phyloP scores from a whole-genome alignment of 2,329 filamentous ascomycete species.

The Colletotrichum sp. region DNA sequence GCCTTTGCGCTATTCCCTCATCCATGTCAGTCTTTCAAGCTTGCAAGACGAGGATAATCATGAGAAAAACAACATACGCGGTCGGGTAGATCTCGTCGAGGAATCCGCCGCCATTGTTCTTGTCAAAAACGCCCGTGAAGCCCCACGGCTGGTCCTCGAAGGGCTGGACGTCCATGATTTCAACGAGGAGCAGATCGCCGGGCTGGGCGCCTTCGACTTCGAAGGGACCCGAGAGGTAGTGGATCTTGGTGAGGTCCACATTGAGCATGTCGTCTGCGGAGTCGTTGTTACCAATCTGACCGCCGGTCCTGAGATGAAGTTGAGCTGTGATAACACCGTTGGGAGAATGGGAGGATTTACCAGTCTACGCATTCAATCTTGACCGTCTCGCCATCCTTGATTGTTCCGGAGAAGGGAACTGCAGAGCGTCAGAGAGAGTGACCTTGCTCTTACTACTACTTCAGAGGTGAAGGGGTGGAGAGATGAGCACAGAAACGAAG shows the following conservation, averaged over 20 bases:
- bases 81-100: conserved; percentile 86
- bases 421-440: not conserved
- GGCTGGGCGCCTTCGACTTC: conserved; percentile 85
- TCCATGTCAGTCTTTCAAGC: not conserved
- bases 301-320: conserved; percentile 59
- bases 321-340: conserved; percentile 4
- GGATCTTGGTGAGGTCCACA: conserved; percentile 82
- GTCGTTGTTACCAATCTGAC: conserved; percentile 89
- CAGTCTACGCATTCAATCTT: conserved; percentile 95
- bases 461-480: not conserved
- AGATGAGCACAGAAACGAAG: not conserved
- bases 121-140: conserved; percentile 83
- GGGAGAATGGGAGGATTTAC: conserved; percentile 37
- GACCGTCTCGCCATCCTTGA: conserved; percentile 85
- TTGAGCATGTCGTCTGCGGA: conserved; percentile 86
- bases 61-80: conserved; percentile 57
- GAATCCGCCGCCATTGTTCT: conserved; percentile 85
- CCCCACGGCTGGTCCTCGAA: conserved; percentile 88
- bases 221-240: conserved; percentile 90
- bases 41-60: not conserved
- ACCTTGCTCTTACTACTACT: not conserved
- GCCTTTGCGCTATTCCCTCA: conserved; percentile 53
- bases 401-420: conserved; percentile 77
- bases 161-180: conserved; percentile 93
- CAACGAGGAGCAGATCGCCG: conserved; percentile 83